Evolutionary conservation across 805 yeast species (phyloP).

Genomic region (Candida khao-thaluensis): DNA sequence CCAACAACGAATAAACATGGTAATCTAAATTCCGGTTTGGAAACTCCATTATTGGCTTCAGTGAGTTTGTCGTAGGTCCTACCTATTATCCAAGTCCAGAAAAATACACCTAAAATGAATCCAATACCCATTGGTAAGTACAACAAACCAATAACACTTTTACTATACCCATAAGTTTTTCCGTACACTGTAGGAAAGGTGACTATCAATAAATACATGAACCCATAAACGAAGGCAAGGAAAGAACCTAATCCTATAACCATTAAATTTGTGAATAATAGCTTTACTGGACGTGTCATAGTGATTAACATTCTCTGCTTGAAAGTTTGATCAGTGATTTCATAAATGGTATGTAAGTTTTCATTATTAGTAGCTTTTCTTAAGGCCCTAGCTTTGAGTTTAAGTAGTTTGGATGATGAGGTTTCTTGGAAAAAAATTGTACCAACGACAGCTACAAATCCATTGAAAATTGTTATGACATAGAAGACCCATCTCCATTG

Average conservation of each 20-base stretch:
- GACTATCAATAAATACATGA: constrained; percentile 61
- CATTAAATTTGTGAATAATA: constrained; percentile 60
- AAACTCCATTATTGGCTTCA: constrained; percentile 47
- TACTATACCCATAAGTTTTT: constrained; percentile 43
- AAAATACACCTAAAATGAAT: constrained; percentile 45
- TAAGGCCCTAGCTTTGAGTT: constrained; percentile 44
- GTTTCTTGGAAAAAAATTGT: constrained; percentile 57
- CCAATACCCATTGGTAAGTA: constrained; percentile 60
- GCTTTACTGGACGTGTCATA: constrained; percentile 52
- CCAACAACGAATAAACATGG: constrained; percentile 53
- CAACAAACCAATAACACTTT: constrained; percentile 56
- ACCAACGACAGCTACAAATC: constrained; percentile 42
- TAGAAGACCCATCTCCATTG: constrained; percentile 71
- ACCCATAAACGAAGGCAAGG: constrained; percentile 67
- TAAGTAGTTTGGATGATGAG: constrained; percentile 54
- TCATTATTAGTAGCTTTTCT: constrained; percentile 55
- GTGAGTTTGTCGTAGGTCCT: constrained; percentile 36
- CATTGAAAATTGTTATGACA: constrained; percentile 58
- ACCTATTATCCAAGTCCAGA: constrained; percentile 49
- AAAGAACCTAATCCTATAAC: constrained; percentile 60
- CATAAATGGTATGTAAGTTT: constrained; percentile 59
- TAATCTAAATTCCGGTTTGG: constrained; percentile 61
- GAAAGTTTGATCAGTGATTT: constrained; percentile 42
- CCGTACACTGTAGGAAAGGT: constrained; percentile 57
- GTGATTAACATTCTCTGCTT: constrained; percentile 41